Conservation (phyloP, 2,329 filamentous ascomycete species). For the Dryadomyces quercus-mongolicae region DNA sequence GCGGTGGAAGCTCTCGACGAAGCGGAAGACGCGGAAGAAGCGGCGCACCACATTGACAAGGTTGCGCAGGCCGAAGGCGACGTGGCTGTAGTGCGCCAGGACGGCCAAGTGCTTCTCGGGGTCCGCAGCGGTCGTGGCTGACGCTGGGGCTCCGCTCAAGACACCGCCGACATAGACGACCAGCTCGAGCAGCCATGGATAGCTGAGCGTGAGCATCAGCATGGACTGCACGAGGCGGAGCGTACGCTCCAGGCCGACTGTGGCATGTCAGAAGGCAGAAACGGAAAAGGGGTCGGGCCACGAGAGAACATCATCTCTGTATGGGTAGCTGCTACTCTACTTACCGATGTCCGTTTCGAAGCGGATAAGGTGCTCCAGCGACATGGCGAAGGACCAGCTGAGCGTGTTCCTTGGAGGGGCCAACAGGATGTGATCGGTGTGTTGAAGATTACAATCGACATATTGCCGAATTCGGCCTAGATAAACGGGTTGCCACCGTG, state of each 20-base stretch:
- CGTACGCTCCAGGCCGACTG: slow-evolving; percentile 48
- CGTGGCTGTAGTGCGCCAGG: slow-evolving; percentile 13
- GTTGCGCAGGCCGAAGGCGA: slow-evolving; percentile 20
- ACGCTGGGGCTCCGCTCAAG: neutral
- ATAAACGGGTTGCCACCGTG: neutral
- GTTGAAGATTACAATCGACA: neutral
- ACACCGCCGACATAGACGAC: slow-evolving; percentile 8
- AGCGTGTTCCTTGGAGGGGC: neutral
- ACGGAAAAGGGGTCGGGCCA: neutral
- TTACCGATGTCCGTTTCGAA: slow-evolving; percentile 36
- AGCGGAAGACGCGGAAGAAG: slow-evolving; percentile 57
- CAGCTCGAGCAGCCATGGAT: slow-evolving; percentile 26
- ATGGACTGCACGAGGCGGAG: slow-evolving; percentile 45
- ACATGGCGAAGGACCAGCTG: neutral
- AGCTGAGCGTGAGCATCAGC: slow-evolving; percentile 34
- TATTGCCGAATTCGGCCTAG: neutral
- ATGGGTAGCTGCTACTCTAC: slow-evolving; percentile 4
- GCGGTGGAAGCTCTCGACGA: slow-evolving; percentile 44
- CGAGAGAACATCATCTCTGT: neutral
- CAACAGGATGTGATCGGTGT: neutral
- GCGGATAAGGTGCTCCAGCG: slow-evolving; percentile 25
- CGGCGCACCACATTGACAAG: slow-evolving; percentile 41
- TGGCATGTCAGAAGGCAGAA: neutral
- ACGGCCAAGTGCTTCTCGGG: neutral
- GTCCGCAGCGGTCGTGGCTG: neutral